A percentile compares a stretch with the other conserved stretches of the same genome.
Evolutionary conservation across 2,329 filamentous ascomycete genomes (phyloP).

Genomic region (Exserohilum turcica): DNA sequence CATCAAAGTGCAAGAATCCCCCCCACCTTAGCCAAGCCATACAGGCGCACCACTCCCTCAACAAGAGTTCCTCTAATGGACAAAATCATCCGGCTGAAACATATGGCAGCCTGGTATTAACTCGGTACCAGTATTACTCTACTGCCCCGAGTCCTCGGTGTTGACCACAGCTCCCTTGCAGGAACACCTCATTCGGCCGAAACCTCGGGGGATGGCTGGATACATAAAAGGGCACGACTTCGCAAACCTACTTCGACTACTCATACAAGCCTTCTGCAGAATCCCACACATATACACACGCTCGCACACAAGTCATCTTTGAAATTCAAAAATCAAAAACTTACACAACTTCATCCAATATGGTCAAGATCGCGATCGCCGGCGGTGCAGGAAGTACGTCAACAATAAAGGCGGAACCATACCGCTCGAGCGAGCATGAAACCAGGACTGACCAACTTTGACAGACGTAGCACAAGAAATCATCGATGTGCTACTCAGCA

Average conservation of each 20-base stretch:
- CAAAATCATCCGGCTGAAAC: no score
- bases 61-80: no score
- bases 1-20: no score
- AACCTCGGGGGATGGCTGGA: conserved; percentile 1
- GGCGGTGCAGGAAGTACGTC: conserved; percentile 17
- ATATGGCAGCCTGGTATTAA: no score
- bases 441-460: background rate
- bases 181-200: conserved; percentile 8
- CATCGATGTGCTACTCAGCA: conserved; percentile 55
- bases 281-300: no score
- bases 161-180: background rate
- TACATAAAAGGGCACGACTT: conserved; percentile 3
- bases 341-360: background rate
- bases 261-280: background rate
- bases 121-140: no score
- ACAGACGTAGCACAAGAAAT: conserved; percentile 59
- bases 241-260: background rate
- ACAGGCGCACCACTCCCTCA: no score
- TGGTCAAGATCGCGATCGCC: conserved; percentile 23
- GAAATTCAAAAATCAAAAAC: no score
- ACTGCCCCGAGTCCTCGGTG: no score
- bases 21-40: no score
- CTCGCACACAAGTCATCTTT: no score
- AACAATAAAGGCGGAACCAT: no score
- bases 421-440: background rate